Conservation (phyloP, 805 yeast genomes). For the Millerago galiae region DNA sequence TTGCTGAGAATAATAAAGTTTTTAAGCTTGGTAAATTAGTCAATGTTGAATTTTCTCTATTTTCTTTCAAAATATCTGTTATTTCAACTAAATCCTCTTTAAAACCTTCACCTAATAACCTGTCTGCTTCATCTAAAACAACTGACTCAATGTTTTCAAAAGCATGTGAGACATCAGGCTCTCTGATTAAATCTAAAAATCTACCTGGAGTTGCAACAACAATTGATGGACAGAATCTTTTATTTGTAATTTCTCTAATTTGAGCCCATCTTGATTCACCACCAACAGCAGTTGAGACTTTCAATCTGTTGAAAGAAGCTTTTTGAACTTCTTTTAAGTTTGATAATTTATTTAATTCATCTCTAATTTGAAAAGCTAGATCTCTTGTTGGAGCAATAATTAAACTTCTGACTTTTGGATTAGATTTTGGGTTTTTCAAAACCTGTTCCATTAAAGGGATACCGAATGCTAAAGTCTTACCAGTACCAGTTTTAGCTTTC, state of each 20-base stretch:
- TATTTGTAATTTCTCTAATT: slow-evolving; percentile 25
- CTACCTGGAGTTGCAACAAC: slow-evolving; percentile 91
- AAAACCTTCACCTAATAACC: slow-evolving; percentile 77
- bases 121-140: slow-evolving; percentile 89
- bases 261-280: slow-evolving; percentile 44
- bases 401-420: slow-evolving; percentile 46
- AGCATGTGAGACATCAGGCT: slow-evolving; percentile 35
- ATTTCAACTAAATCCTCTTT: slow-evolving; percentile 57
- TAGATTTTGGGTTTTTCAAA: slow-evolving; percentile 26
- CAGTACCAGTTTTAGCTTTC: slow-evolving; percentile 93
- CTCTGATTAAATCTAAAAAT: slow-evolving; percentile 52
- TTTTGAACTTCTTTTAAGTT: slow-evolving; percentile 19
- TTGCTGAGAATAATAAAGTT: slow-evolving; percentile 81
- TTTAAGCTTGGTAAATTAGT: slow-evolving; percentile 38
- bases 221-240: slow-evolving; percentile 42
- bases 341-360: slow-evolving; percentile 49
- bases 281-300: slow-evolving; percentile 58
- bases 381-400: slow-evolving; percentile 89
- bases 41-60: slow-evolving; percentile 24
- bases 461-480: slow-evolving; percentile 86
- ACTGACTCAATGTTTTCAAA: slow-evolving; percentile 54
- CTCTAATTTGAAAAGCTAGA: slow-evolving; percentile 74
- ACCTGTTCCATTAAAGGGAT: slow-evolving; percentile 67
- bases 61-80: slow-evolving; percentile 38
- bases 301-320: slow-evolving; percentile 24